A percentile compares a stretch with the other conserved stretches of the same genome.
Conservation (phyloP, 2,329 filamentous ascomycete genomes). For the Zymoseptoria passerinii region DNA sequence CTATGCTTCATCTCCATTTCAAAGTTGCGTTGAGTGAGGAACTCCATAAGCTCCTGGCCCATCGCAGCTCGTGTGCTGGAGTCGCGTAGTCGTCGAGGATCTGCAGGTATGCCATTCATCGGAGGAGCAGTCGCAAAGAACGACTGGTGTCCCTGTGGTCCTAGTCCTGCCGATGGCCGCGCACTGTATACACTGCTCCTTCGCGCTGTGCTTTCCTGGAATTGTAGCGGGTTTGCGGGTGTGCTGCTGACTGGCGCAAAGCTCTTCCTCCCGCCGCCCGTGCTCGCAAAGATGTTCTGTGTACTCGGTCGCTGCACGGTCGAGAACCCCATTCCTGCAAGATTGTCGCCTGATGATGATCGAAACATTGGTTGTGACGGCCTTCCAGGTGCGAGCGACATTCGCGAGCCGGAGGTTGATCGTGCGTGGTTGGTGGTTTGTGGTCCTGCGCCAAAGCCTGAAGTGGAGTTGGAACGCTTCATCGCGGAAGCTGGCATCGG, state of each 20-base stretch:
- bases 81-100: slow-evolving; percentile 80
- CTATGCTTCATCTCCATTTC: slow-evolving; percentile 96
- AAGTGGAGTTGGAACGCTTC: slow-evolving; percentile 80
- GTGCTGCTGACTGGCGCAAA: slow-evolving; percentile 54
- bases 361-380: slow-evolving; percentile 84
- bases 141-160: slow-evolving; percentile 61
- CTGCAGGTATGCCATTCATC: slow-evolving; percentile 71
- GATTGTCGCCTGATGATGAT: slow-evolving; percentile 70
- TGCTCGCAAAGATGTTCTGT: slow-evolving; percentile 52
- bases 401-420: slow-evolving; percentile 71
- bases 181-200: slow-evolving; percentile 63
- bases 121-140: slow-evolving; percentile 87
- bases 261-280: slow-evolving; percentile 58
- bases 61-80: slow-evolving; percentile 71
- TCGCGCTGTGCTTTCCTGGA: slow-evolving; percentile 50
- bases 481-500: slow-evolving; percentile 87
- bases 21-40: slow-evolving; percentile 86
- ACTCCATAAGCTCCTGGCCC: slow-evolving; percentile 83
- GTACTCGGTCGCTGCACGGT: slow-evolving; percentile 80
- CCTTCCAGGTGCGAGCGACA: slow-evolving; percentile 75
- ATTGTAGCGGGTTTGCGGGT: slow-evolving; percentile 33
- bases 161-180: slow-evolving; percentile 56
- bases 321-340: slow-evolving; percentile 63
- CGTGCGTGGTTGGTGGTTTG: slow-evolving; percentile 67
- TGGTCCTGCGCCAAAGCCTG: slow-evolving; percentile 54